Evolutionary conservation across 345 rosid species (phyloP), one percentile per base, ranked within the genome.

Genomic region (Acer saccharum): DNA sequence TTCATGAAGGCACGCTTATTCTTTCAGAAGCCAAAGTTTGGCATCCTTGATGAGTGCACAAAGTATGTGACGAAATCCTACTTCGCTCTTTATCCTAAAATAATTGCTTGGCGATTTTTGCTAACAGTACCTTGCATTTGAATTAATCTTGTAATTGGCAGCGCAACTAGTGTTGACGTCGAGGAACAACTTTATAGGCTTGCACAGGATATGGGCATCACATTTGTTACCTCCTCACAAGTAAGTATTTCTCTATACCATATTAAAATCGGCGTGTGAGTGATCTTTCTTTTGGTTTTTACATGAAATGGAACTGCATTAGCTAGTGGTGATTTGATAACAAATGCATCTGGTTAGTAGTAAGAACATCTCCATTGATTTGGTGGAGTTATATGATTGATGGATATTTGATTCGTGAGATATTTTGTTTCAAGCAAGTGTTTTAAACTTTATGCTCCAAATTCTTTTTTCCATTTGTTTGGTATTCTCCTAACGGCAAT

Each of bases 11-110:
- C 97, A 27, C 97, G 99, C 18, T 85, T 95, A 41, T 94, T 95
- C 90, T 95, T 95, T 82, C 99, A 95, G 88, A 88, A 86, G 76
- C 99, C 99, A 14, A 89, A 77, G 79, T 95, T 92, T 80, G 98
- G 94, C 77, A 89, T 95, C 84, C 99, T 95, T 6, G 99, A 95
- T 14, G 99, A 95, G 85, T 95, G 99, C 90, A 95, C 98, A 80
- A 95, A 95, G 99, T 95, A 92, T 60, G 88, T 77, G 25, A 79
- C 62, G 57, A 27, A 72, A 43, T 77, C 74, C 62, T 66, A 17
- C 39, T 35, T 35, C 21, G 17, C 58, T 73, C 0, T 11, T 60
- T 70, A 25, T 76, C 29, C 18, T 13, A 3, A 2, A 21, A 20
- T 13, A 13, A 41, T 68, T 25, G 66, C 20, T 61, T 63, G 1